Base-by-base conservation (phyloP, 495 filamentous ascomycete species). In the Aspergillus steynii region DNA sequence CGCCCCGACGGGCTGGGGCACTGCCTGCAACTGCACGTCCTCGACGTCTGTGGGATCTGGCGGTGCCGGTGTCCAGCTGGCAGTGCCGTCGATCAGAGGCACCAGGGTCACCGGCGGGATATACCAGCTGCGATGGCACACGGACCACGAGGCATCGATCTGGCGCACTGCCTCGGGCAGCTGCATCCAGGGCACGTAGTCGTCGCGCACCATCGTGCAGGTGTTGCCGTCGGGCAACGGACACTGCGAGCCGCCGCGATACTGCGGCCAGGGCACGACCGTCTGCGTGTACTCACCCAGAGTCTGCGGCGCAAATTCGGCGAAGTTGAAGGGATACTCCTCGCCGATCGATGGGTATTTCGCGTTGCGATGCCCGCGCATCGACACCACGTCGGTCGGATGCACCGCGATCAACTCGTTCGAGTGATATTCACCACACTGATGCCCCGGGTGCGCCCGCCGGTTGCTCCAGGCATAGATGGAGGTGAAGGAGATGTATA, bases 401-500 rank as follows among this genome's bases (percentile, higher is more conserved):
- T 64, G 10, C 26, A 67, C 42, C 29, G 66, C 60, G 37, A 71
- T 50, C 20, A 71, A 34, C 6, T 48, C 52, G 58, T 71, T 62
- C 46, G 27, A 45, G 51, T 71, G 64, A 14, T 62, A 56, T 4
- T 32, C 61, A 51, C 69, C 69, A 51, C 69, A 71, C 42, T 62
- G 65, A 42, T 42, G 29, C 47, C 66, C 66, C 2, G 51, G 45
- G 56, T 64, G 65, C 26, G 20, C 68, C 12, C 66, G 64, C 4
- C 55, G 58, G 55, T 69, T 71, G 49, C 66, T 67, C 50, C 63
- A 60, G 14, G 69, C 69, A 53, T 67, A 64, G 57, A 71, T 69
- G 15, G 57, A 51, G 20, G 69, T 68, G 53, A 71, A 69, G 15
- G 69, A 71, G 45, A 71, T 53, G 49, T 71, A 71, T 28, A 67